Conservation (phyloP, 352 stramenopile species). For the Phytophthora europaea region DNA sequence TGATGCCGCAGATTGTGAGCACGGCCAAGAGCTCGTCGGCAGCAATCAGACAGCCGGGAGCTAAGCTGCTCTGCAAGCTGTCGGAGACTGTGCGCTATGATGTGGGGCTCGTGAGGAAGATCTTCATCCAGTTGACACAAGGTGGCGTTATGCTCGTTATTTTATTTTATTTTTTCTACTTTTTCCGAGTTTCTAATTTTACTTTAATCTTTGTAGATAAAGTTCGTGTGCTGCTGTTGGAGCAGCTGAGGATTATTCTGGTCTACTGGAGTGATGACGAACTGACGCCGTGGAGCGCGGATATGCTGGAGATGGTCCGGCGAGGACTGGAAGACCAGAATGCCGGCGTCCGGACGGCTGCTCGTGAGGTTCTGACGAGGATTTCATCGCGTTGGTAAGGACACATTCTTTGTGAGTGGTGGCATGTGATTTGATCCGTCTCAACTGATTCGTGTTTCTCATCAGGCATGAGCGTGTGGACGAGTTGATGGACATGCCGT, state of each 20-base stretch:
- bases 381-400: conserved; percentile 65
- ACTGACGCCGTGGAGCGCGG: conserved; percentile 49
- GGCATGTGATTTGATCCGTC: not conserved
- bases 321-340: conserved; percentile 59
- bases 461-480: conserved; percentile 59
- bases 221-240: conserved; percentile 58
- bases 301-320: conserved; percentile 65
- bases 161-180: conserved; percentile 11
- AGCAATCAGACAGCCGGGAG: conserved; percentile 61
- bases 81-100: conserved; percentile 74
- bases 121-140: conserved; percentile 55
- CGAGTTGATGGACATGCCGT: conserved; percentile 61
- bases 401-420: not conserved
- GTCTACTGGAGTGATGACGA: conserved; percentile 65
- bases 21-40: conserved; percentile 67
- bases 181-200: not conserved
- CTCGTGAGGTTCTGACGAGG: conserved; percentile 57
- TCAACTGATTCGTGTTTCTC: conserved; percentile 4
- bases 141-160: conserved; percentile 30
- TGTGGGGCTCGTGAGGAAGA: conserved; percentile 52
- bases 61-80: conserved; percentile 60
- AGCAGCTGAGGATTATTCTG: conserved; percentile 68
- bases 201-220: conserved; percentile 46
- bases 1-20: conserved; percentile 57
- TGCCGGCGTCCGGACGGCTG: conserved; percentile 46